phyloP scores from a whole-genome alignment of 371 early-diverging fungal species.

The Vairimorpha apis region DNA sequence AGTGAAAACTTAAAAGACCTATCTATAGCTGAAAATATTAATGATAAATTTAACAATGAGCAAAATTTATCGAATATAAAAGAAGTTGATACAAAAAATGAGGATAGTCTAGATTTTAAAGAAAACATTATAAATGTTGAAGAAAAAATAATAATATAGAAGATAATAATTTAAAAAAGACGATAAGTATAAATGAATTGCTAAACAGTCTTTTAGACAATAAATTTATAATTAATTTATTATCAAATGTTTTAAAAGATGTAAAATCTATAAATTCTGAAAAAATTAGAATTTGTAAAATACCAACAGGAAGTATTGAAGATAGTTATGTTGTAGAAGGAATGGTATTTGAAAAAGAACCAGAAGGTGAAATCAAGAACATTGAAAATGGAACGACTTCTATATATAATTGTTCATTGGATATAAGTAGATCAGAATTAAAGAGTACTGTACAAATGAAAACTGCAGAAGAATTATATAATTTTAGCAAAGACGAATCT shows the following conservation, averaged over 20 bases:
- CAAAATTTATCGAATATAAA: neutral
- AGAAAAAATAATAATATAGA: neutral
- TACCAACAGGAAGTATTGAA: conserved; percentile 79
- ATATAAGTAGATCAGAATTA: conserved; percentile 87
- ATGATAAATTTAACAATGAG: neutral
- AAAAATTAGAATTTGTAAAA: conserved; percentile 67
- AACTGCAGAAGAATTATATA: conserved; percentile 86
- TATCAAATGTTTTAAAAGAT: conserved; percentile 36
- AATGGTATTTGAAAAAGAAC: conserved; percentile 91
- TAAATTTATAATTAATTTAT: conserved; percentile 26
- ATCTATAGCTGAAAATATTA: neutral
- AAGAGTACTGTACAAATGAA: conserved; percentile 95
- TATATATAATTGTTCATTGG: conserved; percentile 87
- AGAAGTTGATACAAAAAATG: conserved; percentile 11
- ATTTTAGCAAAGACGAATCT: conserved; percentile 82
- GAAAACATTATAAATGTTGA: neutral
- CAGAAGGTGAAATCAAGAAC: conserved; percentile 67
- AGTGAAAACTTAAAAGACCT: neutral
- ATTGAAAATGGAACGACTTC: conserved; percentile 69
- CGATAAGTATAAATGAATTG: too few relatives aligned
- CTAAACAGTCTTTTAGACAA: conserved; percentile 50
- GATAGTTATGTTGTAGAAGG: conserved; percentile 85
- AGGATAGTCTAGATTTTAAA: conserved; percentile 23
- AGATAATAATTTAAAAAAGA: too few relatives aligned
- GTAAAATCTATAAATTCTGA: conserved; percentile 52